Evolutionary conservation across 2,329 filamentous ascomycete genomes (phyloP), one percentile per base, ranked within the genome.

Genomic region (Ophiostoma himal-ulmi): DNA sequence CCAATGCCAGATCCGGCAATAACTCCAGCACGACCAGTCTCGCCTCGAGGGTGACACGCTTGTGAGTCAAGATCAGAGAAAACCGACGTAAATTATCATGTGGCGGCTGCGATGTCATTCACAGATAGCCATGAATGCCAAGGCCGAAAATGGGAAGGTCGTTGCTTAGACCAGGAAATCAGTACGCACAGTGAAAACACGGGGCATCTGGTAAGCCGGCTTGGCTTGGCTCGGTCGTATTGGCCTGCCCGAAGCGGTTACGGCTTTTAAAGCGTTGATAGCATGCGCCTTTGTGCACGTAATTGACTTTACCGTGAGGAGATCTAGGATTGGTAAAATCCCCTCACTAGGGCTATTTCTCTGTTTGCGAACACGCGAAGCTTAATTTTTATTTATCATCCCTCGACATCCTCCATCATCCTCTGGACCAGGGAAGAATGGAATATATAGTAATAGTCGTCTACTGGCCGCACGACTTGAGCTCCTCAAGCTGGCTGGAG

Each of bases 201-300:
- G 34, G 34, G 17, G 7, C 34, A n/a, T 22, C 41, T n/a, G 36
- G 60, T 57, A 57, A 26, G 22, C 65, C 37, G 52, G 52, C 48
- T 11, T 22, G 52, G 52, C 48, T 11, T 22, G 36, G 37, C 22
- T 3, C 6, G 14, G 64, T 54, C 69, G 69, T 57, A 48, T 65
- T 70, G 22, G 20, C 66, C n/a, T 70, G 66, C 69, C 66, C 14
- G n/a, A 70, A 52, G 11, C 44, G 26, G 69, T 54, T 68, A 70
- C 60, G 11, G 39, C 57, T 62, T 22, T 62, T 62, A 6, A 57
- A 26, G 26, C 57, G 7, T 22, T 14, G 26, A 62, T 62, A 34
- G 5, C 57, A 22, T 22, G 52, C 26, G 57, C 7, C 44, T 48
- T 48, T 48, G 44, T 48, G 44, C 44, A 8, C 7, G 7, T 48